Evolutionary conservation across 2,329 filamentous ascomycete genomes (phyloP), one percentile per base, ranked within the genome.

Genomic region (Diatrype stigma): DNA sequence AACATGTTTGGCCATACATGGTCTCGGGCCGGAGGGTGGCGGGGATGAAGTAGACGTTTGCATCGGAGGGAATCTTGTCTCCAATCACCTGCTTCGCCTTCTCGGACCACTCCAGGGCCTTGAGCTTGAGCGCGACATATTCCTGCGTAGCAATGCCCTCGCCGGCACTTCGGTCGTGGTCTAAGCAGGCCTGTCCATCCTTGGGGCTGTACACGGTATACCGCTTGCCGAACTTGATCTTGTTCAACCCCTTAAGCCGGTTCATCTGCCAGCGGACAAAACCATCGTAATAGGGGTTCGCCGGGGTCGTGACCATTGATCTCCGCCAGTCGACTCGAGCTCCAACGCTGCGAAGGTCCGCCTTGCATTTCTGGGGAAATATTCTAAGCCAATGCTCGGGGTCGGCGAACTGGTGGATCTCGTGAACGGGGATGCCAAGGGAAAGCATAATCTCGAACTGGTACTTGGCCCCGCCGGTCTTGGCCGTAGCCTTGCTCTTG

Each of bases 191-290:
- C 67, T 94, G 89, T 30, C 87, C 87, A 62, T 95, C 90, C 72
- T 95, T 96, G 52, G 90, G 89, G 21, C 85, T 89, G 77, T 96
- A 96, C 58, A 97, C 87, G 6, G 93, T 97, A 70, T 96, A 96
- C 63, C 91, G 78, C 75, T 90, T 94, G 50, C 90, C 91, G 63
- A 94, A 95, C 72, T 92, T 89, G 72, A 97, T 93, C 78, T 96
- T 97, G 63, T 89, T 82, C 55, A 96, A 75, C 67, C 94, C 89
- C 71, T 88, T 90, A 47, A 97, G 80, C 56, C 89, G 87, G 68
- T 89, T 92, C 89, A 97, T 96, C 73, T 97, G 94, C 94, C 94
- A 99, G 63, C 89, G 78, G 38, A 97, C 87, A 64, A 99, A 99
- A 4, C 90, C 82, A 67, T 99, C 93, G 68, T 96, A 99, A 75